Percentiles rank a stretch among this genome's conserved stretches.
Conservation (phyloP, 176 grass and related monocot species). For the Metroxylon sagu region DNA sequence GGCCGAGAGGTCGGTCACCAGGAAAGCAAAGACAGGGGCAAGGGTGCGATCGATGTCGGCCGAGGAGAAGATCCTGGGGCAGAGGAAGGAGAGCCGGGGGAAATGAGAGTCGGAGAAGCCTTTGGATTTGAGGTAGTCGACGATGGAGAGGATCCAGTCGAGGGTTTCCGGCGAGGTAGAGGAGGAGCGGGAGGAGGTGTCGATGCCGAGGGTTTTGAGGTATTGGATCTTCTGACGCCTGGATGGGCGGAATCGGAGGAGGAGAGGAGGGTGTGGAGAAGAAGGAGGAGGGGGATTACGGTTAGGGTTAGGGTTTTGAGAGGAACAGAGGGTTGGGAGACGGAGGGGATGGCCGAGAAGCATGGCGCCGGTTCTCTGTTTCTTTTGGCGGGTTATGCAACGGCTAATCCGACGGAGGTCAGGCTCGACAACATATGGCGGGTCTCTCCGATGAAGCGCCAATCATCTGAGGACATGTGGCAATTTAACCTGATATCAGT, state of each 20-base stretch:
- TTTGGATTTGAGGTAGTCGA: constrained; percentile 13
- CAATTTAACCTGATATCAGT: no score
- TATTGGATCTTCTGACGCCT: background rate
- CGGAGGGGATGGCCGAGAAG: no score
- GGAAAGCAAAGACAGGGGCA: constrained; percentile 9
- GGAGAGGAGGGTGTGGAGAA: background rate
- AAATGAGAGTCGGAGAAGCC: constrained; percentile 12
- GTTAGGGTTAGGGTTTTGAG: no score
- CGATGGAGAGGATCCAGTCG: background rate
- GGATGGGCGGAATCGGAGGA: background rate
- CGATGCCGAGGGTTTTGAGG: constrained; percentile 7
- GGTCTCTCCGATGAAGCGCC: no score
- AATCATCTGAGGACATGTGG: no score
- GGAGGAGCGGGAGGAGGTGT: background rate
- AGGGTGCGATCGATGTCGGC: constrained; percentile 10
- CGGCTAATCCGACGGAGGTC: no score
- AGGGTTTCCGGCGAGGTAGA: constrained; percentile 21
- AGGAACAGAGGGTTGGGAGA: no score
- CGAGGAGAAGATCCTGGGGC: constrained; percentile 6
- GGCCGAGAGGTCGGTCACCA: constrained; percentile 4
- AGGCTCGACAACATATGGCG: no score
- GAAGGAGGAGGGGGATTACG: background rate
- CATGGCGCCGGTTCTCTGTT: no score
- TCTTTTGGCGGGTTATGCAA: no score
- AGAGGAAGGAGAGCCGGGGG: background rate